Base-by-base conservation (phyloP, 306 rosid species). In the Vicia sativa region DNA sequence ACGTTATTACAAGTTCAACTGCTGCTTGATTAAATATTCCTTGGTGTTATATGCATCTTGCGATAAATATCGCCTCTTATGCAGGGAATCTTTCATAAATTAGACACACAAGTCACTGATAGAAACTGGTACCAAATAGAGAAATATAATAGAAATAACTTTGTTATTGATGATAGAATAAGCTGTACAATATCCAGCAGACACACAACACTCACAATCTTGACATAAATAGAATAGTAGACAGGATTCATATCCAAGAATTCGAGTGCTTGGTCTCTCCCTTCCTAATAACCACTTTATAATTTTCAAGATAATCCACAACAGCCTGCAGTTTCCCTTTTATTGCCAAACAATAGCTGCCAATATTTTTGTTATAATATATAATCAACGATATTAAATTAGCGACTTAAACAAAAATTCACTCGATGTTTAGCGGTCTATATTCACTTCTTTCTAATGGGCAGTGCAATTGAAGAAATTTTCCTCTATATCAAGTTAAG, bases 381-480 rank as follows among this genome's bases (percentile, higher is more conserved):
- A n/a, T n/a, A 49, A 18, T 37, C 15, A 62, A 14, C 44, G 50
- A 26, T 41, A 52, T 7, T 16, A 29, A 29, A 63, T 46, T 19
- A 11, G 65, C 29, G 64, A 18, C 21, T 43, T 62, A 72, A 62
- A 62, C 31, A 35, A 28, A 38, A 38, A 53, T 53, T 15, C 3
- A 9, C 42, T 42, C 38, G n/a, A 16, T 53, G 19, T 41, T 42
- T 14, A 13, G 28, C 25, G 43, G 15, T 28, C 48, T 28, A 28
- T 19, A 29, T 18, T 65, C 58, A 4, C 26, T 53, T 39, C 73
- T 42, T 64, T 54, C 71, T 73, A 18, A 5, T 4, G 29, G 39
- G 41, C 72, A 42, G 31, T 55, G 66, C 15, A 43, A 64, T 52
- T 43, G 14, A 54, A 38, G 45, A 72, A 55, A 45, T 64, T 62